Evolutionary conservation across 805 yeast species (phyloP).

Genomic region (Metschnikowia koreensis): DNA sequence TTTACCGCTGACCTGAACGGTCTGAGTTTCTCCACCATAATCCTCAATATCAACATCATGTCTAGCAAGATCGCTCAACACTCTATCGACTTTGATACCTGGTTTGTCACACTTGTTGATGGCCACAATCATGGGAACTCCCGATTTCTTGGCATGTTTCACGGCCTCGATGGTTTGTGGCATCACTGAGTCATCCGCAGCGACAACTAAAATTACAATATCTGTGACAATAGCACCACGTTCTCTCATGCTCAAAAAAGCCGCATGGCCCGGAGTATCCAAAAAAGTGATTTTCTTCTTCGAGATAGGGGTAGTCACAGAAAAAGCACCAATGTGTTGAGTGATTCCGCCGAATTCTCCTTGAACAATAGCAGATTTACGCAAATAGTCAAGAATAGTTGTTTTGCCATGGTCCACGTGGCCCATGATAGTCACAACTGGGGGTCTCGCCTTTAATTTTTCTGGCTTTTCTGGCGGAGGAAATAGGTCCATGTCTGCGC

Average conservation of each 20-base stretch:
- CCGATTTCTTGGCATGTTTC: slow-evolving; percentile 80
- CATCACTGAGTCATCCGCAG: slow-evolving; percentile 97
- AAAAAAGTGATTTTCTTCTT: slow-evolving; percentile 80
- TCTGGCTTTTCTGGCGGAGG: slow-evolving; percentile 49
- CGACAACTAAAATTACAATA: slow-evolving; percentile 87
- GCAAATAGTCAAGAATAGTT: slow-evolving; percentile 80
- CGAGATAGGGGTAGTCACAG: slow-evolving; percentile 73
- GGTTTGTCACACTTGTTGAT: slow-evolving; percentile 88
- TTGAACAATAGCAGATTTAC: slow-evolving; percentile 80
- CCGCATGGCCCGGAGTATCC: slow-evolving; percentile 98
- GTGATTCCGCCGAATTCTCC: slow-evolving; percentile 96
- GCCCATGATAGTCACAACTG: slow-evolving; percentile 97
- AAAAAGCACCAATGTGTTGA: slow-evolving; percentile 96
- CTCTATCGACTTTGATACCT: slow-evolving; percentile 71
- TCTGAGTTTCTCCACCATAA: slow-evolving; percentile 93
- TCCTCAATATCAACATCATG: slow-evolving; percentile 85
- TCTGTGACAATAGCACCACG: slow-evolving; percentile 95
- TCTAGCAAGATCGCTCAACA: slow-evolving; percentile 70
- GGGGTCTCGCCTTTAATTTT: slow-evolving; percentile 68
- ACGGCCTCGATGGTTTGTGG: slow-evolving; percentile 97
- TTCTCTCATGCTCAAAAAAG: slow-evolving; percentile 92
- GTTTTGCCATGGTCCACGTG: slow-evolving; percentile 99
- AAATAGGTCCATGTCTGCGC: slow-evolving; percentile 56
- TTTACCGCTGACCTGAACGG: slow-evolving; percentile 81
- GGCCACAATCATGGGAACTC: slow-evolving; percentile 86